Percentiles rank a stretch among this genome's conserved stretches.
phyloP scores from a whole-genome alignment of 176 grass and related monocot genomes.

The Raddia distichophylla region DNA sequence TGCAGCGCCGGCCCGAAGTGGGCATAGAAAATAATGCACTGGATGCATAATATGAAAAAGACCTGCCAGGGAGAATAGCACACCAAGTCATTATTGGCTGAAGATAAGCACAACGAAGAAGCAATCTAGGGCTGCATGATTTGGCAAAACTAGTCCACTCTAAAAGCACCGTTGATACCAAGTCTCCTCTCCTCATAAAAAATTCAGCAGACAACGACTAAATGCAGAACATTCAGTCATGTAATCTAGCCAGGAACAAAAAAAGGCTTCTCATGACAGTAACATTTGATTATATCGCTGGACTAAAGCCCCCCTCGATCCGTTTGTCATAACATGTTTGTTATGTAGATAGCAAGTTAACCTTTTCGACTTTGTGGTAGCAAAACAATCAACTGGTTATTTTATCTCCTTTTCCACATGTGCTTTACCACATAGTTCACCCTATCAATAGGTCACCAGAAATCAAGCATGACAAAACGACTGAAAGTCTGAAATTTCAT shows the following conservation, averaged over 20 bases:
- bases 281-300: background rate
- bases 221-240: slow-evolving; percentile 13
- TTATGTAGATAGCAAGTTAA: slow-evolving; percentile 18
- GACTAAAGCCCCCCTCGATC: background rate
- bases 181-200: slow-evolving; percentile 17
- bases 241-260: background rate
- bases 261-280: background rate
- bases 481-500: background rate
- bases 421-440: background rate
- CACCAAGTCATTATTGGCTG: slow-evolving; percentile 45
- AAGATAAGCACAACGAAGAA: slow-evolving; percentile 40
- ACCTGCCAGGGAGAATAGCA: slow-evolving; percentile 23
- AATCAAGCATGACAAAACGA: slow-evolving; percentile 6
- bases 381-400: slow-evolving; percentile 14
- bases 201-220: slow-evolving; percentile 38
- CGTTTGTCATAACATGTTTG: background rate
- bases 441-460: background rate
- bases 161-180: slow-evolving; percentile 35
- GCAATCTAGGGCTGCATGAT: slow-evolving; percentile 45
- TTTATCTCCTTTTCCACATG: background rate
- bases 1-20: slow-evolving; percentile 30
- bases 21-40: slow-evolving; percentile 47
- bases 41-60: slow-evolving; percentile 32
- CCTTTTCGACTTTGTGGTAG: slow-evolving; percentile 13
- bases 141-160: slow-evolving; percentile 38